Evolutionary conservation across 1,284 basidiomycete genomes (phyloP), one percentile per base, ranked within the genome.

Genomic region (Ganoderma sp.): DNA sequence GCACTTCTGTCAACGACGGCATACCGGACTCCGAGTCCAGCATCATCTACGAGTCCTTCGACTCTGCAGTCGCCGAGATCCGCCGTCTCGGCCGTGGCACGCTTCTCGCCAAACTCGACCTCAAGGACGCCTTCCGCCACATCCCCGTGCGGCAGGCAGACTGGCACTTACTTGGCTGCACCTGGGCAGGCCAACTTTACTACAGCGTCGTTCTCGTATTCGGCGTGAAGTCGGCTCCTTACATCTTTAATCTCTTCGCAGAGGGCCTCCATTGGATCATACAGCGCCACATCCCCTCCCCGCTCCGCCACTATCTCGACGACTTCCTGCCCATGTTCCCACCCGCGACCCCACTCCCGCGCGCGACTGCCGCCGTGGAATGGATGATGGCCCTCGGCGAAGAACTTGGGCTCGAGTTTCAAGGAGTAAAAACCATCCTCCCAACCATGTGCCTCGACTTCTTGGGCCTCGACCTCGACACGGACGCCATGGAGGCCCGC

Each of bases 181-280:
- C 65, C 32, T 82, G 80, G 81, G 63, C 67, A 2, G 69, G 63
- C 2, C 39, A 72, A 15, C 74, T 79, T 41, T 83, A 78, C 61
- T 78, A 79, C 61, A 73, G 73, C 57, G 65, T 78, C 3, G 76
- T 80, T 6, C 73, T 81, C 50, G 65, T 73, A 3, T 75, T 77
- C 45, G 69, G 71, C 1, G 39, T 32, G 7, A 69, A 65, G 19
- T 62, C 68, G 19, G 65, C 80, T 3, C 82, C 79, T 0, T 82
- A 82, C 66, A 80, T 83, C 19, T 84, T 82, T 73, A 83, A 84
- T 68, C 72, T 80, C 0, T 79, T 81, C 61, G 74, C 78, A 0
- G 78, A 81, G 67, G 80, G 74, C 25, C 69, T 79, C 3, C 79
- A 80, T 66, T 81, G 79, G 79, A 80, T 81, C 19, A 75, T 81